Conservation (phyloP, 2,329 filamentous ascomycete species). For the Exophiala oligosperma region DNA sequence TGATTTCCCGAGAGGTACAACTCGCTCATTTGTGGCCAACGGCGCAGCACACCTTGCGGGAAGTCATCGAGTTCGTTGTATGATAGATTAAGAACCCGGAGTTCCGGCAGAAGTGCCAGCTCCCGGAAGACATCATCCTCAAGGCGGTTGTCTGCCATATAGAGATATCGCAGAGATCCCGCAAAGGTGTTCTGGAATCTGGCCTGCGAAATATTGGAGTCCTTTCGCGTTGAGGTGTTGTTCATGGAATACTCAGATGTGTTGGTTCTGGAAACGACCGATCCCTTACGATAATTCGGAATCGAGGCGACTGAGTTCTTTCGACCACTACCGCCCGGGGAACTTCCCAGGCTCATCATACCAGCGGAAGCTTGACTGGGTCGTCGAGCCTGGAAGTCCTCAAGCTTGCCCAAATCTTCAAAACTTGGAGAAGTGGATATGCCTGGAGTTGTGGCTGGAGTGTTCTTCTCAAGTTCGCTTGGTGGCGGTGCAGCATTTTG, state of each 20-base stretch:
- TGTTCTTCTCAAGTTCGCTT: slow-evolving; percentile 53
- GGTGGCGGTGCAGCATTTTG: slow-evolving; percentile 66
- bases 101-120: slow-evolving; percentile 75
- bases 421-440: slow-evolving; percentile 67
- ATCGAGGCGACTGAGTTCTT: slow-evolving; percentile 85
- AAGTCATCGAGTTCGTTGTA: slow-evolving; percentile 95
- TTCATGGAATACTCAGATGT: slow-evolving; percentile 54
- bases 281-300: slow-evolving; percentile 80
- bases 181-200: slow-evolving; percentile 84
- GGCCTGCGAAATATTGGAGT: slow-evolving; percentile 75
- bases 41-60: slow-evolving; percentile 81
- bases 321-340: slow-evolving; percentile 61
- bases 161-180: slow-evolving; percentile 77
- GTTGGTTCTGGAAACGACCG: slow-evolving; percentile 69
- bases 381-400: slow-evolving; percentile 65
- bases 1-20: slow-evolving; percentile 95
- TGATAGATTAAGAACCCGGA: slow-evolving; percentile 86
- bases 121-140: slow-evolving; percentile 96
- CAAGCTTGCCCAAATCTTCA: slow-evolving; percentile 71
- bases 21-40: slow-evolving; percentile 87
- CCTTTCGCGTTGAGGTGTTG: slow-evolving; percentile 69
- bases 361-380: slow-evolving; percentile 83
- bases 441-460: slow-evolving; percentile 47
- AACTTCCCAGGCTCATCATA: slow-evolving; percentile 71
- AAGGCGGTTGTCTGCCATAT: slow-evolving; percentile 88